Evolutionary conservation across 495 filamentous ascomycete species (phyloP).

Genomic region (Parmelia sp.): DNA sequence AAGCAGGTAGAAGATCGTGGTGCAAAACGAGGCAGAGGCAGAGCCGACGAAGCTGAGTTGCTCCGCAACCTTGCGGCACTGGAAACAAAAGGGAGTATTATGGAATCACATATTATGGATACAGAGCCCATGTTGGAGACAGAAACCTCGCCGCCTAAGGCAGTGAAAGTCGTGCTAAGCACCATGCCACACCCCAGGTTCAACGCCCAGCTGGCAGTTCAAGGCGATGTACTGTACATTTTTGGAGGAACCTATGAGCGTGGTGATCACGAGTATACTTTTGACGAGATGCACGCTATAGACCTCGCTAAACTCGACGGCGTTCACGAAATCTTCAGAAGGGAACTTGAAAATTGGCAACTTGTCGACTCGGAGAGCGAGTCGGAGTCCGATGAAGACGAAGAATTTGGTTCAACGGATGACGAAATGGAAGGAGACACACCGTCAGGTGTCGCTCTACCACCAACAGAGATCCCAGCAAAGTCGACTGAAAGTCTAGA

Average conservation of each 20-base stretch:
- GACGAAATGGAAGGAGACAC: conserved; percentile 47
- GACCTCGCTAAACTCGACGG: conserved; percentile 90
- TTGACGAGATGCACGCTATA: conserved; percentile 88
- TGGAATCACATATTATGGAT: conserved; percentile 51
- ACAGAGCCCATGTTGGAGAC: conserved; percentile 36
- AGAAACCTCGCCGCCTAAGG: conserved; percentile 51
- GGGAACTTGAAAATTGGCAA: conserved; percentile 82
- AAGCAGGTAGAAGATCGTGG: conserved; percentile 52
- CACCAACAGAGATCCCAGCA: conserved; percentile 30
- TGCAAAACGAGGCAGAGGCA: conserved; percentile 59
- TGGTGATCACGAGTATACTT: conserved; percentile 87
- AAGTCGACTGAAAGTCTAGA: conserved; percentile 26
- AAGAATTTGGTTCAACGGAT: conserved; percentile 60
- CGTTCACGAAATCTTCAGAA: conserved; percentile 77
- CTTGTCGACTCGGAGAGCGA: conserved; percentile 64
- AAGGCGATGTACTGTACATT: conserved; percentile 85
- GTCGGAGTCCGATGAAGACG: conserved; percentile 56
- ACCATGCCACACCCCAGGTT: conserved; percentile 84
- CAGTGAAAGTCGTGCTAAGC: conserved; percentile 49
- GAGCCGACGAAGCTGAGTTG: conserved; percentile 85
- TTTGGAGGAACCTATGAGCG: conserved; percentile 94
- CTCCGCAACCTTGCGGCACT: conserved; percentile 75
- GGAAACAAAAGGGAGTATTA: conserved; percentile 58
- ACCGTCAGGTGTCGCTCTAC: conserved; percentile 15
- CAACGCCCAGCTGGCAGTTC: conserved; percentile 82